phyloP scores from a whole-genome alignment of 2,329 filamentous ascomycete species.

The Akanthomyces uredinophilus region DNA sequence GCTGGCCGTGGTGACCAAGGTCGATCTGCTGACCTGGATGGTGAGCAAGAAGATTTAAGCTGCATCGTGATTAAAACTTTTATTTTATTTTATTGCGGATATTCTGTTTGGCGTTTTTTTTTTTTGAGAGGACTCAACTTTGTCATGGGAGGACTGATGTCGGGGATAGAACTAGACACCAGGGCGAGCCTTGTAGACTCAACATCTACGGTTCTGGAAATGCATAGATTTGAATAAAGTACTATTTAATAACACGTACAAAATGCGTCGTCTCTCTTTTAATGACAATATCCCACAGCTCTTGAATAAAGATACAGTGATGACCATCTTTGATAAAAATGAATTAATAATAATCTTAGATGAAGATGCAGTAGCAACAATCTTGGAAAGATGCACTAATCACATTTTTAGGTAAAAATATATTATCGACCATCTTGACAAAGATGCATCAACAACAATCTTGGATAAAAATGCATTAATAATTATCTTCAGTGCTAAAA shows the following conservation, averaged over 20 bases:
- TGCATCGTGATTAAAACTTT: neutral
- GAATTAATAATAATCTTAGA: no score
- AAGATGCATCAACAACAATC: neutral
- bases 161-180: constrained; percentile 13
- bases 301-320: no score
- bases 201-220: constrained; percentile 32
- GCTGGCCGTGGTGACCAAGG: constrained; percentile 89
- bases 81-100: neutral
- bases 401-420: neutral
- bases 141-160: constrained; percentile 10
- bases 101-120: constrained; percentile 26
- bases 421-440: neutral
- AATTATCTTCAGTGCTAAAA: neutral
- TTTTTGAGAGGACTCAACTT: constrained; percentile 12
- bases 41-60: constrained; percentile 53
- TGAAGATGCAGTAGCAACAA: no score
- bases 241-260: neutral
- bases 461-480: neutral
- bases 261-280: no score
- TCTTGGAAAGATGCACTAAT: no score
- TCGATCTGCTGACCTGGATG: constrained; percentile 90
- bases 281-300: no score
- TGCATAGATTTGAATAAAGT: constrained; percentile 13
- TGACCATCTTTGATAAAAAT: no score
- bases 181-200: constrained; percentile 31